A percentile compares a stretch with the other conserved stretches of the same genome.
Conservation (phyloP, 2,329 filamentous ascomycete genomes). For the Pyricularia sp. region DNA sequence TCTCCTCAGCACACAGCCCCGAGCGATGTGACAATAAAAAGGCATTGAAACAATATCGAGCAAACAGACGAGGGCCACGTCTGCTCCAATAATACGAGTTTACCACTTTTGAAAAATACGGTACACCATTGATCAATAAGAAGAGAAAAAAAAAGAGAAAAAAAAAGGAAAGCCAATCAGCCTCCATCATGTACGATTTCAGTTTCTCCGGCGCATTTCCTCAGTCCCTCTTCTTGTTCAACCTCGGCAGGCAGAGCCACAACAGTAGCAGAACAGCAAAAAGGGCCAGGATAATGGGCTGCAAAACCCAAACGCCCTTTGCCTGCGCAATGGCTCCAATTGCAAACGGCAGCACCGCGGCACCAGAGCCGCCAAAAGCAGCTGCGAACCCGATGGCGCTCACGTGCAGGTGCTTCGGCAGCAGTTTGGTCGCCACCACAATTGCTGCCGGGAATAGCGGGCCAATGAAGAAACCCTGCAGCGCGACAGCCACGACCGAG, state of each 20-base stretch:
- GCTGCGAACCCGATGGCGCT: constrained; percentile 73
- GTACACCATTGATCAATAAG: too few relatives aligned
- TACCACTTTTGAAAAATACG: neutral
- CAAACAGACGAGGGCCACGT: neutral
- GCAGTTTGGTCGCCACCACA: constrained; percentile 62
- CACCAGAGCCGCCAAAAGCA: constrained; percentile 67
- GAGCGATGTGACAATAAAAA: too few relatives aligned
- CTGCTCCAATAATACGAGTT: neutral
- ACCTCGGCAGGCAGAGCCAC: constrained; percentile 32
- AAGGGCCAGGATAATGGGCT: constrained; percentile 43
- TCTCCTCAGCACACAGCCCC: neutral
- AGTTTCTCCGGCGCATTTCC: neutral
- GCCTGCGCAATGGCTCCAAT: constrained; percentile 58
- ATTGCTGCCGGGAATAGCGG: constrained; percentile 71
- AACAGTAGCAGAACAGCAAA: constrained; percentile 32
- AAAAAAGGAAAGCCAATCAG: neutral
- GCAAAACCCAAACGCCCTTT: constrained; percentile 45
- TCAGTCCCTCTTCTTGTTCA: constrained; percentile 4
- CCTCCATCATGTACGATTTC: neutral
- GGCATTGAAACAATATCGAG: neutral
- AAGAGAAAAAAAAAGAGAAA: too few relatives aligned
- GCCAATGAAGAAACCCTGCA: constrained; percentile 73
- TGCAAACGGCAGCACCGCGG: constrained; percentile 55
- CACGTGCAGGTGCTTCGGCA: constrained; percentile 66
- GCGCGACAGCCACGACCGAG: constrained; percentile 59